Evolutionary conservation across 495 filamentous ascomycete genomes (phyloP).

Genomic region (Pseudevernia furfuracea): DNA sequence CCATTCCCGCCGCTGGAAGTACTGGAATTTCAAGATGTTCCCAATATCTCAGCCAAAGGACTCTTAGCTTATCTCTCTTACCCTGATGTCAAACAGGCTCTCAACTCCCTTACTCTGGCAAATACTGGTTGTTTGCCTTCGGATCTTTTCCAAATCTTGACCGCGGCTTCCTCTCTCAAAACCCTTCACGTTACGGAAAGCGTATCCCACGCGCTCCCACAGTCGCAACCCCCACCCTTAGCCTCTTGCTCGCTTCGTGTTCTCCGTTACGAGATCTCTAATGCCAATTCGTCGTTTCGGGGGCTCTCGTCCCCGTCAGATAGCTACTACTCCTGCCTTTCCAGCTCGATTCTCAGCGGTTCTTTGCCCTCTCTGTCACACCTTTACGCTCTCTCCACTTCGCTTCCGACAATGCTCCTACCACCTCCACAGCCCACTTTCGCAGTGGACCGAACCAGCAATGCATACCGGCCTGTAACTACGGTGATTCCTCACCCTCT

Average conservation of each 20-base stretch:
- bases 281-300: constrained; percentile 35
- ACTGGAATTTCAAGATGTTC: constrained; percentile 58
- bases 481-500: constrained; percentile 54
- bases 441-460: constrained; percentile 1
- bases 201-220: constrained; percentile 58
- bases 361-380: constrained; percentile 61
- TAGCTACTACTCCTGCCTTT: constrained; percentile 82
- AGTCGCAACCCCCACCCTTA: constrained; percentile 52
- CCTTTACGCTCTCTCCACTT: constrained; percentile 77
- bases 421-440: constrained; percentile 45
- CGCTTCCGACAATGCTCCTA: constrained; percentile 65
- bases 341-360: constrained; percentile 67
- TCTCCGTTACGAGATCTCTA: constrained; percentile 74
- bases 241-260: constrained; percentile 56
- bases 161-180: constrained; percentile 51
- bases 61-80: constrained; percentile 55
- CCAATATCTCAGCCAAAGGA: constrained; percentile 62
- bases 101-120: constrained; percentile 56
- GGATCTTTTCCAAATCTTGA: constrained; percentile 56
- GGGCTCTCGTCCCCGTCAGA: constrained; percentile 52
- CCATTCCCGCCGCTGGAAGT: constrained; percentile 63
- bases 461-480: constrained; percentile 23
- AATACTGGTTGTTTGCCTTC: constrained; percentile 59
- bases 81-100: constrained; percentile 39
- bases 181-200: constrained; percentile 59